A percentile compares a stretch with the other conserved stretches of the same genome.
phyloP scores from a whole-genome alignment of 257 asterid species.

The Nicotiana undulata region DNA sequence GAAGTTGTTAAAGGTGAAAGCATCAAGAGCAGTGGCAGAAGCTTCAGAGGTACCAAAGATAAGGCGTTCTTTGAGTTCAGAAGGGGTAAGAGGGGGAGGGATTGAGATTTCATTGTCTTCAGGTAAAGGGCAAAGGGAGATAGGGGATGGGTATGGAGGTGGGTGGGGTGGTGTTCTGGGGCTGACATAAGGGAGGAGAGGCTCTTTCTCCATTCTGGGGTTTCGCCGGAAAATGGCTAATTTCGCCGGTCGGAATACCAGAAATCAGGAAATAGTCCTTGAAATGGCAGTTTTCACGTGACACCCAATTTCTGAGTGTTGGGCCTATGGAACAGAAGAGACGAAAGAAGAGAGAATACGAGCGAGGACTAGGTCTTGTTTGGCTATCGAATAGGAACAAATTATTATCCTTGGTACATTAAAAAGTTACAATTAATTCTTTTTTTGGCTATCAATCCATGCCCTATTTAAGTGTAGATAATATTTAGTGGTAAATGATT shows the following conservation, averaged over 20 bases:
- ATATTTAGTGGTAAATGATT: no score
- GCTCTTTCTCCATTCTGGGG: slow-evolving; percentile 58
- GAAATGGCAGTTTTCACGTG: neutral
- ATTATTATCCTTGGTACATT: neutral
- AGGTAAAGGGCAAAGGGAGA: slow-evolving; percentile 53
- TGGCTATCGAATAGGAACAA: neutral
- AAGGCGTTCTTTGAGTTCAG: slow-evolving; percentile 62
- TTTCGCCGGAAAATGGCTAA: slow-evolving; percentile 8
- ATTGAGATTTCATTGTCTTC: slow-evolving; percentile 54
- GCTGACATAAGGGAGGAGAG: slow-evolving; percentile 47
- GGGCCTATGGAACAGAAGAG: neutral
- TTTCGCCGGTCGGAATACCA: slow-evolving; percentile 8
- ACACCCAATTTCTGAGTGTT: neutral
- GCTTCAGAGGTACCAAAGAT: slow-evolving; percentile 59
- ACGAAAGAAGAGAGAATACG: neutral
- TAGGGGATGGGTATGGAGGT: slow-evolving; percentile 27
- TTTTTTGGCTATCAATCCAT: neutral
- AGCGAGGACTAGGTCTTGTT: neutral
- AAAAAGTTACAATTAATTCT: neutral
- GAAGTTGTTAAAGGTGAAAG: slow-evolving; percentile 23
- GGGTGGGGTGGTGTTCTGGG: slow-evolving; percentile 25
- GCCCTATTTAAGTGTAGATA: neutral
- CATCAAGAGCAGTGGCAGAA: slow-evolving; percentile 35
- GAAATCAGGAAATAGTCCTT: slow-evolving; percentile 3
- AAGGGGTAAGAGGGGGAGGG: slow-evolving; percentile 53